Evolutionary conservation across 2,329 filamentous ascomycete genomes (phyloP), one percentile per base, ranked within the genome.

Genomic region (Gnomoniopsis smithogilvyi): DNA sequence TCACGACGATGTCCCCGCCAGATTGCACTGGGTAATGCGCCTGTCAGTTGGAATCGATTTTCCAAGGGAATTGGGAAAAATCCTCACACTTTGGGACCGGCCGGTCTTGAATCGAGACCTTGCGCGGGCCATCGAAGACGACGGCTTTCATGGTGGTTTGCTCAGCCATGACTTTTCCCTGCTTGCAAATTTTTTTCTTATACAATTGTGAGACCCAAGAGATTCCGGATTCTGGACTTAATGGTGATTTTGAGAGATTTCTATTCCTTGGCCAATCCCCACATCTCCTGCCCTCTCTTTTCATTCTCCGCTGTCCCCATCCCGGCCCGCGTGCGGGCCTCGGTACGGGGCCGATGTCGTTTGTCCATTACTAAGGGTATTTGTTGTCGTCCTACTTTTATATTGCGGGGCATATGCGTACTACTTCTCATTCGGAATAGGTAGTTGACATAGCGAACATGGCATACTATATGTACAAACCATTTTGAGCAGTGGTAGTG

Each of bases 121-220:
- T 86, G 67, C 83, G 80, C 3, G 90, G 88, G 2, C 89, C 91
- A 63, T 94, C 88, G 76, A 96, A 96, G 56, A 96, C 84, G 33
- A 97, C 91, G 33, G 92, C 92, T 73, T 90, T 90, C 93, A 97
- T 96, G 0, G 83, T 90, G 0, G 83, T 90, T 38, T 68, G 67
- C 30, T 70, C 59, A 54, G 72, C 67, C 72, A 78, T 71, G 24
- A 38, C 59, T 33, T 55, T 51, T 33, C 1, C 6, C 26, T 15
- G 4, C 26, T 30, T 51, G 24, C n/a, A 8, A 7, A n/a, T 7
- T 15, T 51, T 19, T 51, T 19, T 4, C 4, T 30, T 30, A 30
- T 8, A 30, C 4, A 30, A 30, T 30, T 30, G 26, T 4, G 26
- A 30, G n/a, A n/a, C n/a, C 17, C 36, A 41, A n/a, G 15, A 41